phyloP scores from a whole-genome alignment of 495 filamentous ascomycete genomes.

The Viridothelium virens region DNA sequence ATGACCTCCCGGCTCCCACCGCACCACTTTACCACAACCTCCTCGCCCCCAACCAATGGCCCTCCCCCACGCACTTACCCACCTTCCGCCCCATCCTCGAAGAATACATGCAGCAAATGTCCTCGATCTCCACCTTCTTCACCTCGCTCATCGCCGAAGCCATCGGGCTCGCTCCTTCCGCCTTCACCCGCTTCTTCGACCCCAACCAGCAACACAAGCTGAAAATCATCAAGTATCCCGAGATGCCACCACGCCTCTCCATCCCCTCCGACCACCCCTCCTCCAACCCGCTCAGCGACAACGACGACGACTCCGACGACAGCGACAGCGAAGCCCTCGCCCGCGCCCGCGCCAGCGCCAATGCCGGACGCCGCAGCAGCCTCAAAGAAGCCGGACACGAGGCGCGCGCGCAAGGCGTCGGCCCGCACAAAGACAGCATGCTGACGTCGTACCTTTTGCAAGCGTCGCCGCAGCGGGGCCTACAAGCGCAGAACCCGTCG shows the following conservation, averaged over 20 bases:
- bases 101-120: constrained; percentile 69
- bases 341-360: constrained; percentile 69
- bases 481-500: constrained; percentile 82
- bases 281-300: constrained; percentile 24
- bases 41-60: constrained; percentile 87
- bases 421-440: constrained; percentile 91
- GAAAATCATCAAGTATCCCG: constrained; percentile 87
- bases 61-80: constrained; percentile 57
- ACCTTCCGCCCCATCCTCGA: constrained; percentile 62
- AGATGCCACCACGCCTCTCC: constrained; percentile 35
- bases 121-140: constrained; percentile 62
- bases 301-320: constrained; percentile 48
- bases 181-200: constrained; percentile 81
- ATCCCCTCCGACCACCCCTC: constrained; percentile 32
- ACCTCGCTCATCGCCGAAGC: constrained; percentile 82
- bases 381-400: constrained; percentile 27
- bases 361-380: constrained; percentile 36
- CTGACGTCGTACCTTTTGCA: constrained; percentile 82
- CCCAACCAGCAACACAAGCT: constrained; percentile 76
- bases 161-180: constrained; percentile 60
- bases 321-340: constrained; percentile 67
- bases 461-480: constrained; percentile 64
- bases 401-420: constrained; percentile 56
- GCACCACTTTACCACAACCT: constrained; percentile 74
- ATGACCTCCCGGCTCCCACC: constrained; percentile 52